These are phyloP conservation scores for Parascedosporium putredinis DNA, from an alignment of 2,329 filamentous ascomycete genomes.

Conservation along the genomic window DNA sequence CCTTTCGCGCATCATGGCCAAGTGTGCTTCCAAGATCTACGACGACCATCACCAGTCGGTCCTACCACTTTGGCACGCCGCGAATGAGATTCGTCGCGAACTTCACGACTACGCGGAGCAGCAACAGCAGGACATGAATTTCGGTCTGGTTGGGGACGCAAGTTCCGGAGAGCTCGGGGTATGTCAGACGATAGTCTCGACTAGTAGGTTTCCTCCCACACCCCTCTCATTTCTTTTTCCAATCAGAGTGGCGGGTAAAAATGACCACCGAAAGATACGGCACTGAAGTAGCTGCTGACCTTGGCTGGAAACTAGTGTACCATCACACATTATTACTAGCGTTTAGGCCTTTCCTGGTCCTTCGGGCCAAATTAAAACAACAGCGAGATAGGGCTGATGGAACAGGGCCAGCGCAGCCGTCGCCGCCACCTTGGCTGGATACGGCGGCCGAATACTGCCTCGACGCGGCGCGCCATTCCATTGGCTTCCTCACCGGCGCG, in stretches of 20 bases:
- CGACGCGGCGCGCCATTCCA: conserved; percentile 27
- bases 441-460: conserved; percentile 31
- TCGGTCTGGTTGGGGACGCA: conserved; percentile 23
- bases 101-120: conserved; percentile 19
- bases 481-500: conserved; percentile 28
- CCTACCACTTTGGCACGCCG: conserved; percentile 21
- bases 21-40: conserved; percentile 29
- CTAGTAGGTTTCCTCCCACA: conserved; percentile 20
- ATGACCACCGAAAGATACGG: background rate
- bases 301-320: conserved; percentile 27
- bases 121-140: conserved; percentile 20
- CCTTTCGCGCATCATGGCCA: conserved; percentile 27
- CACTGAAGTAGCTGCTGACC: background rate
- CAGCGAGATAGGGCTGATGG: conserved; percentile 18
- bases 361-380: conserved; percentile 28
- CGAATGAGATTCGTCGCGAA: conserved; percentile 20
- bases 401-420: conserved; percentile 16
- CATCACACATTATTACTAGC: conserved; percentile 30
- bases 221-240: background rate
- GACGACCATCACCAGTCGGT: conserved; percentile 26
- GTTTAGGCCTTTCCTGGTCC: conserved; percentile 32
- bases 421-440: conserved; percentile 25
- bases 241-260: background rate
- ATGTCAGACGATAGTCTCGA: conserved; percentile 27
- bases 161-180: conserved; percentile 28